Percentiles rank a stretch among this genome's conserved stretches.
Evolutionary conservation across 2,329 filamentous ascomycete genomes (phyloP).

Genomic region (Ophiostoma sp.): DNA sequence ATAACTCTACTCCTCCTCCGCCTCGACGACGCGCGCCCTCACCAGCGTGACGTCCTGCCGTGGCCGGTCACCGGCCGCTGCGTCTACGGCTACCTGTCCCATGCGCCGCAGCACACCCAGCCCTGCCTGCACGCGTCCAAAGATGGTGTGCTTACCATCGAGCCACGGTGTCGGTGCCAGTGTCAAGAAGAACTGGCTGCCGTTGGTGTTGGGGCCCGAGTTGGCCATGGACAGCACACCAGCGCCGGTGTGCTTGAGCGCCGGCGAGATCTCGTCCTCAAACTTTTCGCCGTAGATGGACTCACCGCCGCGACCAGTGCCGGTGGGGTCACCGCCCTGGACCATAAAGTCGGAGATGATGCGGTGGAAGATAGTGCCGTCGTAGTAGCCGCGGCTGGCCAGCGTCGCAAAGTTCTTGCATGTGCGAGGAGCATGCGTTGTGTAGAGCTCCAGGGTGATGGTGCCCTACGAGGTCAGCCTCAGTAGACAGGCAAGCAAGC

Average conservation of each 20-base stretch:
- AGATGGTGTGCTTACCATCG: conserved; percentile 95
- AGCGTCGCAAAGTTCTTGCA: conserved; percentile 85
- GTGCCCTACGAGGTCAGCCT: conserved; percentile 55
- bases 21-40: conserved; percentile 62
- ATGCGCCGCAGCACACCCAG: conserved; percentile 80
- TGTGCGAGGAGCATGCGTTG: conserved; percentile 77
- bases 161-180: conserved; percentile 92
- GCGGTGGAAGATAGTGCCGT: conserved; percentile 80
- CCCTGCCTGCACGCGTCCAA: conserved; percentile 80
- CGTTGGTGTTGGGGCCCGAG: conserved; percentile 85
- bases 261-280: conserved; percentile 71
- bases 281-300: conserved; percentile 94
- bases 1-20: conserved; percentile 10
- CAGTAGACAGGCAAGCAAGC: no score
- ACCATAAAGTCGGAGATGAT: conserved; percentile 96
- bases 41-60: conserved; percentile 76
- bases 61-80: conserved; percentile 64
- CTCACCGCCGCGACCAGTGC: conserved; percentile 80
- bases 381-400: conserved; percentile 78
- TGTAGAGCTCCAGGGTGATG: conserved; percentile 86
- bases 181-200: conserved; percentile 93
- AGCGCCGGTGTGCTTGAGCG: conserved; percentile 83
- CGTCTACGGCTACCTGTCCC: conserved; percentile 76
- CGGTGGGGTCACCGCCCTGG: conserved; percentile 89
- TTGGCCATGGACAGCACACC: conserved; percentile 97